Base-by-base conservation (phyloP, 371 early-diverging fungal genomes). In the Lichtheimia ramosa region DNA sequence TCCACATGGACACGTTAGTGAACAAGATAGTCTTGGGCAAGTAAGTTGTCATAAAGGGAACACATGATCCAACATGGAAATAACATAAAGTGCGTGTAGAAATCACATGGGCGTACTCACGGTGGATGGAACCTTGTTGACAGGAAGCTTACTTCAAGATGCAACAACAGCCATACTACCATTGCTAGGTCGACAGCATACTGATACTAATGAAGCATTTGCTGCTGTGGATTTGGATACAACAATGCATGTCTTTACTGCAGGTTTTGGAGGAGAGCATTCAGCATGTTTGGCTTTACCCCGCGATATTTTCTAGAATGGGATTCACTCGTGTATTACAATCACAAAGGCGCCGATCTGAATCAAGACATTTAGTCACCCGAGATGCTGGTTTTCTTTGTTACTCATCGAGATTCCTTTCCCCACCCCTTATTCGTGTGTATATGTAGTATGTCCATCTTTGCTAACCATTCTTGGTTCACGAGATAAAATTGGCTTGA, bases 71-170 rank as follows among this genome's bases (percentile, higher is more conserved):
- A 27, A 16, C 21, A 21, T 39, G 18, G 25, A 48, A 48, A 54
- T 5, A 20, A 20, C 3, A 24, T 42, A 24, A 16, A 3, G 13
- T 21, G 39, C 12, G 55, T 5, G 14, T 48, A 75, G 75, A 43
- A 72, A 74, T 49, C 79, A 78, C 58, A 61, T 34, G 41, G 79
- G 79, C 21, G 75, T 75, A 16, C 23, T 78, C 25, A 78, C 79
- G 10, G 73, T 56, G 25, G 34, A 69, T 34, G 79, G 79, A 5
- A 40, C 62, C 8, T 16, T 78, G 25, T 48, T 73, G 24, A 75
- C 79, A 7, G 75, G 79, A 73, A 75, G 75, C 10, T 51, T n/a
- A 0, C 66, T 34, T 34, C 34, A 34, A 34, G 2, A 34, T 34
- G 34, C 34, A 34, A 8, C 34, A 34, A 34, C 0, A 6, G 7